A percentile compares a stretch with the other conserved stretches of the same genome.
These are phyloP conservation scores for Kuraishia hungarica DNA, from an alignment of 805 yeast species.

Conservation along the genomic window DNA sequence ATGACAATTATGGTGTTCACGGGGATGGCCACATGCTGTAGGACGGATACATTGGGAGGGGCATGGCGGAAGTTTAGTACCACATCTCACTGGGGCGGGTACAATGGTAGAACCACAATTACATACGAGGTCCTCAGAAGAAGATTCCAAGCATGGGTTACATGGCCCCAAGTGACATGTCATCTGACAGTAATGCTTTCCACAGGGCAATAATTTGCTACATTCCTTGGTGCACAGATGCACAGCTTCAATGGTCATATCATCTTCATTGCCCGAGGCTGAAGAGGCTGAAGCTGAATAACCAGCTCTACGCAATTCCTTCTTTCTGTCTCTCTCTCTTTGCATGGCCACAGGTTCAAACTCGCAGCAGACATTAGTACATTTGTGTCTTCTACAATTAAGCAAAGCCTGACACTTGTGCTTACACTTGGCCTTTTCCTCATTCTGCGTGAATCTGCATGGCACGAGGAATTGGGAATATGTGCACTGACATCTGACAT, in stretches of 20 bases:
- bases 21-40: slow-evolving; percentile 60
- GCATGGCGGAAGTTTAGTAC: slow-evolving; percentile 59
- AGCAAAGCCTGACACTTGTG: slow-evolving; percentile 67
- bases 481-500: slow-evolving; percentile 56
- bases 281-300: slow-evolving; percentile 14
- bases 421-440: slow-evolving; percentile 50
- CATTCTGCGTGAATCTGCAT: slow-evolving; percentile 47
- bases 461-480: slow-evolving; percentile 49
- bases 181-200: slow-evolving; percentile 55
- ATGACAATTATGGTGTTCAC: slow-evolving; percentile 71
- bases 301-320: slow-evolving; percentile 36
- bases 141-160: slow-evolving; percentile 70
- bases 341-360: slow-evolving; percentile 52
- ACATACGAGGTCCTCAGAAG: slow-evolving; percentile 72
- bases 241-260: slow-evolving; percentile 55
- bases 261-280: slow-evolving; percentile 30
- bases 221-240: slow-evolving; percentile 70
- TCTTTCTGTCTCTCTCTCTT: slow-evolving; percentile 43
- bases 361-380: slow-evolving; percentile 60
- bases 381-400: slow-evolving; percentile 77
- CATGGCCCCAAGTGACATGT: slow-evolving; percentile 79
- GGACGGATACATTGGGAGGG: slow-evolving; percentile 53
- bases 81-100: slow-evolving; percentile 81
- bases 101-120: slow-evolving; percentile 74
- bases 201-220: slow-evolving; percentile 54